Conservation (phyloP, 176 grass and related monocot genomes). For the Tillandsia fasciculata region DNA sequence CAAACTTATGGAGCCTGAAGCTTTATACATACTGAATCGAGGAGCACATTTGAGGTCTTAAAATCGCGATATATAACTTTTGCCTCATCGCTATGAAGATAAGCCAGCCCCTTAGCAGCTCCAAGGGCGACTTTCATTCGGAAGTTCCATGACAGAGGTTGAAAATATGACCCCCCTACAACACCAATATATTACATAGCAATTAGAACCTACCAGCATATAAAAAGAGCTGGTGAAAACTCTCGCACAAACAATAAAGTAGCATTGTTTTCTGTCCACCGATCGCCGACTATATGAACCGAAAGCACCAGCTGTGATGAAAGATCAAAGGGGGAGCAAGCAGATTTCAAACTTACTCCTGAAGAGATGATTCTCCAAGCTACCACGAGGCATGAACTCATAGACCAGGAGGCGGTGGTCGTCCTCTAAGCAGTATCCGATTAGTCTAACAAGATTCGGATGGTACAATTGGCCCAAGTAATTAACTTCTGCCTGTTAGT, state of each 20-base stretch:
- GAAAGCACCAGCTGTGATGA: not conserved
- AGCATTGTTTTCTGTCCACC: no score
- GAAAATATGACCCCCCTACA: conserved; percentile 65
- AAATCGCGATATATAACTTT: conserved; percentile 98
- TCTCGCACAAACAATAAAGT: no score
- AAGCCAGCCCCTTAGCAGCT: conserved; percentile 82
- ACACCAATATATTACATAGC: conserved; percentile 19
- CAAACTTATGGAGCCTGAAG: not conserved
- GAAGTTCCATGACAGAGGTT: conserved; percentile 80
- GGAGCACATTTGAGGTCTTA: conserved; percentile 88
- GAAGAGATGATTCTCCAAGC: conserved; percentile 95
- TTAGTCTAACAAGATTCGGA: conserved; percentile 72
- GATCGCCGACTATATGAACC: not conserved
- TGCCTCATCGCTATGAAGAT: conserved; percentile 67
- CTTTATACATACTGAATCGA: conserved; percentile 56
- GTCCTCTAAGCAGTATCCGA: conserved; percentile 81
- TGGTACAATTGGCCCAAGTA: conserved; percentile 80
- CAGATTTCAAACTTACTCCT: conserved; percentile 52
- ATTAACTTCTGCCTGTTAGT: conserved; percentile 67
- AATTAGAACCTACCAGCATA: conserved; percentile 11
- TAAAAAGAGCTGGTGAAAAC: no score
- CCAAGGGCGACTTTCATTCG: conserved; percentile 90
- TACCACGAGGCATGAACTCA: conserved; percentile 88
- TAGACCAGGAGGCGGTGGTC: conserved; percentile 80
- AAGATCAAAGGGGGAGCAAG: not conserved